Conservation (phyloP, 2,329 filamentous ascomycete species). For the Colletotrichum sidae region DNA sequence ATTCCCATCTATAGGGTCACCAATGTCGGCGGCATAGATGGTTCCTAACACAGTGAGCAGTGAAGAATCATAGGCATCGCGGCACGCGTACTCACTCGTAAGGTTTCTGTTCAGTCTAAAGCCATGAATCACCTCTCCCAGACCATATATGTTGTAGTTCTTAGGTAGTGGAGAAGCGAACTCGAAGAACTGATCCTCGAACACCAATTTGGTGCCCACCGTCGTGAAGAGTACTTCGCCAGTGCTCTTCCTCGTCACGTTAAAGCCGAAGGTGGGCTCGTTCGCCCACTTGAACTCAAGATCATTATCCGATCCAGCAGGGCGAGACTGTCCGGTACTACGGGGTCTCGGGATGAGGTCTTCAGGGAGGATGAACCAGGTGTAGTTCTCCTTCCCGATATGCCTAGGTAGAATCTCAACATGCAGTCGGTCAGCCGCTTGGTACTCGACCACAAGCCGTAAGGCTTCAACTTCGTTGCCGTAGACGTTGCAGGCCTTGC, state of each 20-base stretch:
- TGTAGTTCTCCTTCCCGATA: conserved; percentile 69
- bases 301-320: conserved; percentile 57
- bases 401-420: conserved; percentile 77
- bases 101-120: conserved; percentile 79
- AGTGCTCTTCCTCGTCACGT: conserved; percentile 67
- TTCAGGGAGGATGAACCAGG: conserved; percentile 76
- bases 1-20: conserved; percentile 73
- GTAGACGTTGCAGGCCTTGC: conserved; percentile 79
- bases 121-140: conserved; percentile 79
- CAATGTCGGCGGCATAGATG: conserved; percentile 74
- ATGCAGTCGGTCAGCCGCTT: conserved; percentile 73
- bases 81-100: conserved; percentile 60
- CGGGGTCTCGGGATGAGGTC: conserved; percentile 69
- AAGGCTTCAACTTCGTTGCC: conserved; percentile 79
- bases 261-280: conserved; percentile 74
- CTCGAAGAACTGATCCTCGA: conserved; percentile 83
- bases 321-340: conserved; percentile 11
- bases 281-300: conserved; percentile 66
- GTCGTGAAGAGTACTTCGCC: conserved; percentile 78
- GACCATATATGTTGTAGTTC: conserved; percentile 80
- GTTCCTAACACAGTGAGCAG: conserved; percentile 48
- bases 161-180: conserved; percentile 74
- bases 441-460: conserved; percentile 75
- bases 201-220: conserved; percentile 72
- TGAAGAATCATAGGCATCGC: fast-evolving